phyloP scores from a whole-genome alignment of 768 basidiomycete species.

The Coprinellus micaceus region DNA sequence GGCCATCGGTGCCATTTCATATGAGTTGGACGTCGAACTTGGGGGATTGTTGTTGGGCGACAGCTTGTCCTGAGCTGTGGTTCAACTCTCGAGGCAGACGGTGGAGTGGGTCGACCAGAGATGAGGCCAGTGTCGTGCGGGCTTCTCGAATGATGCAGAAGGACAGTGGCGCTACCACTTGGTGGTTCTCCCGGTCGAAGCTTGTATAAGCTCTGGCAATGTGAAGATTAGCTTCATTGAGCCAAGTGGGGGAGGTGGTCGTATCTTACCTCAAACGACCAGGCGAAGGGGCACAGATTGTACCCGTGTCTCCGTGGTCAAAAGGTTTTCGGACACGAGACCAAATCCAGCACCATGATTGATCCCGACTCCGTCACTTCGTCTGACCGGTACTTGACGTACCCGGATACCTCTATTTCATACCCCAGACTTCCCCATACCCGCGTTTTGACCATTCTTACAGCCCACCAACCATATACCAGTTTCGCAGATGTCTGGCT shows the following conservation, averaged over 20 bases:
- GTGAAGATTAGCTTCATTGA: slow-evolving; percentile 5
- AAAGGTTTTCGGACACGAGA: no score
- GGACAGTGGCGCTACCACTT: background rate
- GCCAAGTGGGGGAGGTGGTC: background rate
- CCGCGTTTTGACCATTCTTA: background rate
- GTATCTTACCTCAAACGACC: background rate
- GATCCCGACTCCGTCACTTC: background rate
- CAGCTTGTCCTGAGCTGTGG: slow-evolving; percentile 16
- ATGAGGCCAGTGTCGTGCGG: no score
- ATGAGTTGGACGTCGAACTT: slow-evolving; percentile 20
- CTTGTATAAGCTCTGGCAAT: background rate
- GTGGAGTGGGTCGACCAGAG: no score
- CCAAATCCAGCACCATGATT: no score
- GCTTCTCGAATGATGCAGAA: no score
- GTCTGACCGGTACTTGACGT: background rate
- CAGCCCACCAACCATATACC: background rate
- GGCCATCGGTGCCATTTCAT: slow-evolving; percentile 41
- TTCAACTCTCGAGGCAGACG: no score
- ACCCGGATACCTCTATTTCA: background rate
- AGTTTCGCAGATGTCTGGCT: slow-evolving; percentile 28
- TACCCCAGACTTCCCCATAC: background rate
- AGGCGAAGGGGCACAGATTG: no score
- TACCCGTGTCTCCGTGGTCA: no score
- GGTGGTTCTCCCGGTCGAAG: background rate
- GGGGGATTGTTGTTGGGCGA: slow-evolving; percentile 8